phyloP scores from a whole-genome alignment of 257 asterid genomes.

The Lycium ferocissimum region DNA sequence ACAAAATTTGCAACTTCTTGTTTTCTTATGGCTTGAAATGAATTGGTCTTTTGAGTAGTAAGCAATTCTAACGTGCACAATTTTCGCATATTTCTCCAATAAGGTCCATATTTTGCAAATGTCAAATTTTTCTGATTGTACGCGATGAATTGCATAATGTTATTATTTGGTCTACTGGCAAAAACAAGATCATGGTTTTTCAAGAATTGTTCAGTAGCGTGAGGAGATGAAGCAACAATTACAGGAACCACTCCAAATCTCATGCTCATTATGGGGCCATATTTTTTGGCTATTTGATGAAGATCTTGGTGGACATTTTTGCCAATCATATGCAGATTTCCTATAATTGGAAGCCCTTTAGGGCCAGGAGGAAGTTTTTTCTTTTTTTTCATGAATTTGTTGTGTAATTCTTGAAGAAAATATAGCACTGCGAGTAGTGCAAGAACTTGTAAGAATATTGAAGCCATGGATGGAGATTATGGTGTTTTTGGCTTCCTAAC shows the following conservation, averaged over 20 bases:
- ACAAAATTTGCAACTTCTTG: conserved; percentile 27
- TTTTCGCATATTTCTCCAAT: conserved; percentile 28
- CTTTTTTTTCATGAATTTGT: not conserved
- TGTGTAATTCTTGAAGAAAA: too few species aligned
- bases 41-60: not conserved
- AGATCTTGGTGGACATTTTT: conserved; percentile 39
- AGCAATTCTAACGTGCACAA: too few species aligned
- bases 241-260: conserved; percentile 25
- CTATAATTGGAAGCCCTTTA: conserved; percentile 34
- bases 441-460: not conserved
- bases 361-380: not conserved
- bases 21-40: conserved; percentile 33
- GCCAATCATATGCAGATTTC: conserved; percentile 31
- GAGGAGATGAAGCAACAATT: conserved; percentile 35
- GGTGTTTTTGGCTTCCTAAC: not conserved
- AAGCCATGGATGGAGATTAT: not conserved
- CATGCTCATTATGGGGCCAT: conserved; percentile 39
- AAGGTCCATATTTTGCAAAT: conserved; percentile 26
- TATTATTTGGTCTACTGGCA: conserved; percentile 27
- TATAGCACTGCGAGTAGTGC: not conserved
- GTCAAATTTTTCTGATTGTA: conserved; percentile 29
- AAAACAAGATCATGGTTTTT: conserved; percentile 32
- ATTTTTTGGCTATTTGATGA: conserved; percentile 24
- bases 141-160: not conserved
- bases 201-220: conserved; percentile 35